phyloP scores from a whole-genome alignment of 1,284 basidiomycete species.

The Ustilago trichophora region DNA sequence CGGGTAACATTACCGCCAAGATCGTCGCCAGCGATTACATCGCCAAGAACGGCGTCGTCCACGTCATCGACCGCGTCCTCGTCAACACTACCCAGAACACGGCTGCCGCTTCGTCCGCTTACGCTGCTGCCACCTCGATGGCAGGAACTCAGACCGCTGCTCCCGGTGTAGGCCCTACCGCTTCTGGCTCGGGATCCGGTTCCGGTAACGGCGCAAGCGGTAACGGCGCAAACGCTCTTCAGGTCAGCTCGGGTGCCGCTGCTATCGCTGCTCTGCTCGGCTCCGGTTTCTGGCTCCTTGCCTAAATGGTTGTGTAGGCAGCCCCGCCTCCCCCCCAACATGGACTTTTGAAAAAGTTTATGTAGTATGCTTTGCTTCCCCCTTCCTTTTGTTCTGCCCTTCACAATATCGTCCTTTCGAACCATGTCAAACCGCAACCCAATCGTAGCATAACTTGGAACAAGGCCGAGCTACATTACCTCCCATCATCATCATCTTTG shows the following conservation, averaged over 20 bases:
- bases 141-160: slow-evolving; percentile 14
- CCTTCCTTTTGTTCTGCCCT: no score
- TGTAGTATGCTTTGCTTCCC: no score
- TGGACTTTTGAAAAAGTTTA: no score
- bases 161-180: slow-evolving; percentile 70
- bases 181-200: slow-evolving; percentile 61
- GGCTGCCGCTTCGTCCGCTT: slow-evolving; percentile 72
- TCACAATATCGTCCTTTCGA: no score
- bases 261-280: slow-evolving; percentile 30
- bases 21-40: slow-evolving; percentile 76
- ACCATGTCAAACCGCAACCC: no score
- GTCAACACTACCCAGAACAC: slow-evolving; percentile 71
- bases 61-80: slow-evolving; percentile 75
- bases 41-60: slow-evolving; percentile 77
- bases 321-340: no score
- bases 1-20: slow-evolving; percentile 71
- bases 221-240: slow-evolving; percentile 11
- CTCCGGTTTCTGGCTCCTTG: slow-evolving; percentile 39
- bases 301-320: no score
- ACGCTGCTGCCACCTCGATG: slow-evolving; percentile 24
- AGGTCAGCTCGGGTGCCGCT: slow-evolving; percentile 25
- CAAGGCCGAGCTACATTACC: no score
- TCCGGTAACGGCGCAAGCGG: no score
- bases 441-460: no score
- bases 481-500: no score